phyloP scores from a whole-genome alignment of 2,329 filamentous ascomycete genomes.

The Ambrosiella xylebori region DNA sequence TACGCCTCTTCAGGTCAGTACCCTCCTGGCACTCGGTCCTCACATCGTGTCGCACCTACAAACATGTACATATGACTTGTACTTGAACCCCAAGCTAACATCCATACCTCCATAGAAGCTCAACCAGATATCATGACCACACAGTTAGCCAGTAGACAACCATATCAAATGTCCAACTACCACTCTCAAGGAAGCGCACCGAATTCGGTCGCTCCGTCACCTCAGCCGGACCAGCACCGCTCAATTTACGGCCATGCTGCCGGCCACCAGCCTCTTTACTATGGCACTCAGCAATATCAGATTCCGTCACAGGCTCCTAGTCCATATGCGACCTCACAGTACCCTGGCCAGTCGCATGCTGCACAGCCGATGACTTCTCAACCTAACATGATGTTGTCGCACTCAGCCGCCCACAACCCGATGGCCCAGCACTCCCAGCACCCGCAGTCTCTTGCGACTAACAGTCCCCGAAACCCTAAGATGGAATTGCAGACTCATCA shows the following conservation, averaged over 20 bases:
- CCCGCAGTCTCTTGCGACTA: constrained; percentile 35
- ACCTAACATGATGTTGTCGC: constrained; percentile 50
- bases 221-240: constrained; percentile 75
- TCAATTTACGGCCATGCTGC: constrained; percentile 74
- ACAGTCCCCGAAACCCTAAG: constrained; percentile 44
- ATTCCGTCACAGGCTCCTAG: constrained; percentile 48
- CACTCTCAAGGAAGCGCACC: constrained; percentile 92
- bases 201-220: constrained; percentile 77
- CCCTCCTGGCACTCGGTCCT: neutral
- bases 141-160: constrained; percentile 51
- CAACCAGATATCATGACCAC: constrained; percentile 49
- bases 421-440: constrained; percentile 37
- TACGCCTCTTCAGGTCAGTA: constrained; percentile 68
- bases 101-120: constrained; percentile 26
- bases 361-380: constrained; percentile 46
- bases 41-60: neutral
- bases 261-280: constrained; percentile 69
- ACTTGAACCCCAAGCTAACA: neutral
- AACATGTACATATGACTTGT: neutral
- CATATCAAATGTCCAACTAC: constrained; percentile 76
- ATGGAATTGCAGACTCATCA: constrained; percentile 46
- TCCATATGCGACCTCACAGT: constrained; percentile 38
- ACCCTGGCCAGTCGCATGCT: constrained; percentile 34
- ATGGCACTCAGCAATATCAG: constrained; percentile 42
- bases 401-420: constrained; percentile 37